Base-by-base conservation (phyloP, 768 basidiomycete species). In the Glaciozyma martinii region DNA sequence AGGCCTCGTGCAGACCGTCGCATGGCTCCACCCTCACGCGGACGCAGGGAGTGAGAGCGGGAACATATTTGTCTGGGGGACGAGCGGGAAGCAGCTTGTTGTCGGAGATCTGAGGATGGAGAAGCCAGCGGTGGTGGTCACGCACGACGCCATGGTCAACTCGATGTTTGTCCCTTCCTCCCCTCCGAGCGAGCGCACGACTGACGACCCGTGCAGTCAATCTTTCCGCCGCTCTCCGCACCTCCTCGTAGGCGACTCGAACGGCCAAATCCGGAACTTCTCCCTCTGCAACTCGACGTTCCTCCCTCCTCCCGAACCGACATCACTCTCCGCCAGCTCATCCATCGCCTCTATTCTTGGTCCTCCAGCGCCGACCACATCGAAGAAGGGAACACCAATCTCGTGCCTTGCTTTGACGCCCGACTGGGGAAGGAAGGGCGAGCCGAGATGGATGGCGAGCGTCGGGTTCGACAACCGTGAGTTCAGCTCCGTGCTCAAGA, bases 401-500 rank as follows among this genome's bases (percentile, higher is more conserved):
- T 49, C 46, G 6, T 49, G 47, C 32, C 30, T 60, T 18, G 59
- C 59, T 1, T 5, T 50, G 5, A 58, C 43, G 27, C 40, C 40
- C 3, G 56, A 43, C 16, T 58, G 56, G 56, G 3, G 25, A 7
- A 8, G 42, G n/a, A 29, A 58, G 27, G 21, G 30, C 5, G 56
- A 58, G 56, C 40, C 56, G 43, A 43, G 56, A 15, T 58, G 56
- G 56, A n/a, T 58, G 25, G 56, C 56, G 27, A 32, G 56, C 18
- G 37, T 58, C 25, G 56, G 56, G 56, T 58, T 58, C 59, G 59
- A 60, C 32, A 60, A 60, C 47, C 33, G 56, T 46, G 43, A 42
- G 56, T 58, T 23, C 3, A 7, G 25, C 16, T 23, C n/a, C 55
- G 8, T n/a, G 18, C 12, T 23, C 7, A 5, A 18, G 3, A 6